Evolutionary conservation across 306 rosid species (phyloP).

Genomic region (Parietaria judaica): DNA sequence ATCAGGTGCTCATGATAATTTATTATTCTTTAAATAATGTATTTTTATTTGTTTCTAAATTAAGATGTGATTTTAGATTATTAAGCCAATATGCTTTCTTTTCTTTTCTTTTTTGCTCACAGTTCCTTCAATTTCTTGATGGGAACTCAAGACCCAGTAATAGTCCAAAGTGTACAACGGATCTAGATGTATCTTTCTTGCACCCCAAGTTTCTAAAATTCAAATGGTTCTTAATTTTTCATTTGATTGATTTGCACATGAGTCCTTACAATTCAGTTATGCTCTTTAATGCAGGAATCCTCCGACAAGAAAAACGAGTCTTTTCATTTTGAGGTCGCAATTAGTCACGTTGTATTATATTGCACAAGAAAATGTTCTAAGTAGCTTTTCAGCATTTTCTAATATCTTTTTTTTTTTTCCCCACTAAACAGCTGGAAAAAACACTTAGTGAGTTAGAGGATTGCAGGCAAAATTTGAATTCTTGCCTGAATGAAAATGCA

Average conservation of each 20-base stretch:
- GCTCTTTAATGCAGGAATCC: conserved; percentile 31
- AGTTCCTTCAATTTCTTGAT: conserved; percentile 69
- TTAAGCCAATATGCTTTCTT: too few species aligned
- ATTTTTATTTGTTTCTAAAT: neutral
- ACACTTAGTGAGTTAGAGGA: conserved; percentile 55
- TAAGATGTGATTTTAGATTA: conserved; percentile 17
- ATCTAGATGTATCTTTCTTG: conserved; percentile 40
- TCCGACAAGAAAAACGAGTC: conserved; percentile 31
- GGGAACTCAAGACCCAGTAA: conserved; percentile 35
- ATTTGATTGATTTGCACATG: neutral
- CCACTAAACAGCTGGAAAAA: conserved; percentile 45
- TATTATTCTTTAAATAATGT: neutral
- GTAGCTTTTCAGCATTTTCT: conserved; percentile 5
- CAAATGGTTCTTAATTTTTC: neutral
- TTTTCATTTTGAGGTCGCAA: conserved; percentile 39
- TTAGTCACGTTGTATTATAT: conserved; percentile 9
- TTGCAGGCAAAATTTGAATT: conserved; percentile 57
- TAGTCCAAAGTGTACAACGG: conserved; percentile 28
- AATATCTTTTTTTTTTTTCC: conserved; percentile 19
- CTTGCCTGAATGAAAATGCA: conserved; percentile 82
- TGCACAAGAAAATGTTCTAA: neutral
- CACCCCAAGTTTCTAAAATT: neutral
- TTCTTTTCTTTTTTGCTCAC: conserved; percentile 16
- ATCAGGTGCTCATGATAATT: conserved; percentile 48
- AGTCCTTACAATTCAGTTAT: conserved; percentile 8